Evolutionary conservation across 202 grass and related monocot species (phyloP).

Genomic region (Brachypodium distachyon): DNA sequence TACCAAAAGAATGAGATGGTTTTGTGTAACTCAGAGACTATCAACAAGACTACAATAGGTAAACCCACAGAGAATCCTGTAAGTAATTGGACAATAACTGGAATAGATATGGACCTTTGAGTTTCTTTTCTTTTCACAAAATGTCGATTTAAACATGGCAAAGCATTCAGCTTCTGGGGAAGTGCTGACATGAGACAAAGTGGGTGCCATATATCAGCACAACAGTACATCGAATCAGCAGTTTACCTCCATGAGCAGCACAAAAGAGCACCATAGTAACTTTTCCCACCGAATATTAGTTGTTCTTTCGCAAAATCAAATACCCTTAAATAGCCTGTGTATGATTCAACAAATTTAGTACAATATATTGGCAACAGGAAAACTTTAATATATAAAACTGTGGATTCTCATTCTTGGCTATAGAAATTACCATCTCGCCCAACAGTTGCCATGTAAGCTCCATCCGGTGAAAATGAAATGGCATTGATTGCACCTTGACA

Average conservation of each 20-base stretch:
- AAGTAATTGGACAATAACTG: background rate
- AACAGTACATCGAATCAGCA: conserved; percentile 4
- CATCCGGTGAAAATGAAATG: conserved; percentile 84
- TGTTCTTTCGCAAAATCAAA: conserved; percentile 86
- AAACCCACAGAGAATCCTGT: background rate
- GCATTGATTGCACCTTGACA: conserved; percentile 88
- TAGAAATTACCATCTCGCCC: conserved; percentile 76
- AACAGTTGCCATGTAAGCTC: conserved; percentile 84
- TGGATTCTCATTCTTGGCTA: background rate
- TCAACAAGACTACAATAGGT: background rate
- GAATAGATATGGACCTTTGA: background rate
- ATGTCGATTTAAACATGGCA: background rate
- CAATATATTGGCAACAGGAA: background rate
- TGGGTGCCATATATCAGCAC: background rate
- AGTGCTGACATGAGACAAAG: background rate
- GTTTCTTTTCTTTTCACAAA: background rate
- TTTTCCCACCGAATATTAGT: conserved; percentile 94
- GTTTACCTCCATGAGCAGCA: conserved; percentile 97
- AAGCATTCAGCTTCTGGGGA: background rate
- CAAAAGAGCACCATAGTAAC: conserved; percentile 89
- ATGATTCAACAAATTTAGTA: conserved; percentile 22
- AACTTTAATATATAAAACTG: background rate
- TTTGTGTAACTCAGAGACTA: conserved; percentile 4
- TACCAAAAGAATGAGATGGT: background rate
- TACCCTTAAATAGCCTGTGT: conserved; percentile 92